Evolutionary conservation across 179 eudicot species (phyloP).

Genomic region (Spergularia azorica): DNA sequence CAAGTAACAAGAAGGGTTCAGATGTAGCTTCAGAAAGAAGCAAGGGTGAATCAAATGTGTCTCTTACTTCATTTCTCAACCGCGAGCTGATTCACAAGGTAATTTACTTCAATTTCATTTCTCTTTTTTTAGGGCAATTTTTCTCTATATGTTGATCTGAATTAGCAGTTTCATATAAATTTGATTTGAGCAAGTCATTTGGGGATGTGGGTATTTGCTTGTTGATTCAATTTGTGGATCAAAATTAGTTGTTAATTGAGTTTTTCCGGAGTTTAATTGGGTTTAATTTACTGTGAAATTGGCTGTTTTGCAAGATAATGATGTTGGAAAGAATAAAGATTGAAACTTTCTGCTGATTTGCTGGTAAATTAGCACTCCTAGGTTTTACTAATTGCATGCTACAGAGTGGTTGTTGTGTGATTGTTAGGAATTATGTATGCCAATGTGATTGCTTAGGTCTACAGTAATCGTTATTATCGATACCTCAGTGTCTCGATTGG

Average conservation of each 20-base stretch:
- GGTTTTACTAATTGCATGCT: too few relatives aligned
- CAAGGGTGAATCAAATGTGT: conserved; percentile 18
- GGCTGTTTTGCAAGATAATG: neutral
- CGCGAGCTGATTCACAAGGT: conserved; percentile 42
- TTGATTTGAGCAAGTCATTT: too few relatives aligned
- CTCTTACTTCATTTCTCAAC: conserved; percentile 58
- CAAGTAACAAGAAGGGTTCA: conserved; percentile 17
- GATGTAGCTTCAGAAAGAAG: neutral
- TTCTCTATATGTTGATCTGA: too few relatives aligned
- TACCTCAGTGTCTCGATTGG: neutral
- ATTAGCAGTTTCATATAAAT: too few relatives aligned
- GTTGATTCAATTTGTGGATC: neutral
- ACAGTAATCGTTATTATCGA: neutral
- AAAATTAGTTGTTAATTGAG: neutral
- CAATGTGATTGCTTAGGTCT: neutral
- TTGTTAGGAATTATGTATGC: neutral
- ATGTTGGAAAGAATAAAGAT: neutral
- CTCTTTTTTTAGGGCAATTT: too few relatives aligned
- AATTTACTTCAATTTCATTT: neutral
- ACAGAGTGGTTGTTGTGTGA: too few relatives aligned
- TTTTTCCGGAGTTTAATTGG: neutral
- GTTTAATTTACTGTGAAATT: neutral
- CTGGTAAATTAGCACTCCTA: too few relatives aligned
- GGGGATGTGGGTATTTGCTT: too few relatives aligned
- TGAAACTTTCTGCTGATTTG: neutral